Evolutionary conservation across 352 stramenopile species (phyloP), one percentile per base, ranked within the genome.

Genomic region (Pythium dissotocum): DNA sequence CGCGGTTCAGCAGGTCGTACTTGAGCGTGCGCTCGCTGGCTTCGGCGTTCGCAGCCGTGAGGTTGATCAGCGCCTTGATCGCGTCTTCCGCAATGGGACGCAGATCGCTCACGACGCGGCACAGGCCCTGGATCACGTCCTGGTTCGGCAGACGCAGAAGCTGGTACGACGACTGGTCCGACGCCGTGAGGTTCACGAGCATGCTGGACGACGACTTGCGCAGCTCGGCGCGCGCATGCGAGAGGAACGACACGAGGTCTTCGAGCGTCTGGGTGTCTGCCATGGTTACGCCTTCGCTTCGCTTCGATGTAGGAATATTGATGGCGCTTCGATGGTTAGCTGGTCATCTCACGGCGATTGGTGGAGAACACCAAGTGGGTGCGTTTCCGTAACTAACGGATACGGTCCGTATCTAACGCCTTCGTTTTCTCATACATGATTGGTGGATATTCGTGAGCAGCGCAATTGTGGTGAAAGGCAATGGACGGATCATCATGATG

Each of bases 31-130:
- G 85, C 67, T 94, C 85, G 61, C 84, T 86, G 3, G 83, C 80
- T 21, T 72, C 69, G 0, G 81, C 75, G 69, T 93, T 91, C 49
- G 81, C 78, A 1, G 87, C 87, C 42, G 85, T 95, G 38, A 95
- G 75, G 67, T 95, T 95, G 72, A 95, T 93, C 32, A 94, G 78
- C 71, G 85, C 82, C 67, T 94, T 93, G 75, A 95, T 92, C 30
- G 85, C 87, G 73, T 95, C 87, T 65, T 93, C 81, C 1, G 87
- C 87, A 61, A 95, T 91, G 21, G 87, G 82, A 0, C 85, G 87
- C 78, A 95, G 81, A 75, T 95, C 87, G 58, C 84, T 90, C 62
- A 95, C 83, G 35, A 94, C 71, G 33, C 87, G 84, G 56, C 84
- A 93, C 9, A 95, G 83, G 40, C 79, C 85, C 62, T 92, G 79